phyloP scores from a whole-genome alignment of 1,139 yeast genomes.

The Scheffersomyces titani region DNA sequence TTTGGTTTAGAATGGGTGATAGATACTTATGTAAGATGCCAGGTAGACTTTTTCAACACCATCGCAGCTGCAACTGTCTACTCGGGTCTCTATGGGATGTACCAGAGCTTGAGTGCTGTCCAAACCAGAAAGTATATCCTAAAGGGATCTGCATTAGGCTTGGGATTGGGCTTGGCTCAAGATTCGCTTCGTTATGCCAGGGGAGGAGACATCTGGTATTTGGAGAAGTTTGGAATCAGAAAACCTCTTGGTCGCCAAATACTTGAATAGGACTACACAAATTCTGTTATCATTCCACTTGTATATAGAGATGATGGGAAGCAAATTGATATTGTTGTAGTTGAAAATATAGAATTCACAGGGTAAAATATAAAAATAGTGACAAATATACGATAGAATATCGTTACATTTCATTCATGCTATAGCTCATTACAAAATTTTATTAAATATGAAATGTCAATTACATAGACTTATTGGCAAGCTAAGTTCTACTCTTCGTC shows the following conservation, averaged over 20 bases:
- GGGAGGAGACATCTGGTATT: slow-evolving; percentile 69
- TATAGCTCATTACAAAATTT: neutral
- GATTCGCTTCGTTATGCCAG: slow-evolving; percentile 59
- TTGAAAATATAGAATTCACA: neutral
- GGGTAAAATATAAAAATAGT: neutral
- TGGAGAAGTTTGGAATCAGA: slow-evolving; percentile 27
- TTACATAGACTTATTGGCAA: no score
- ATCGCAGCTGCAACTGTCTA: slow-evolving; percentile 53
- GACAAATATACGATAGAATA: neutral
- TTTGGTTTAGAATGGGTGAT: slow-evolving; percentile 64
- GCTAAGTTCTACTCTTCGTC: slow-evolving; percentile 41
- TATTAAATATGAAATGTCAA: neutral
- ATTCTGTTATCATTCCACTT: neutral
- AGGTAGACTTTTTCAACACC: slow-evolving; percentile 64
- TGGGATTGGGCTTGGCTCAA: slow-evolving; percentile 62
- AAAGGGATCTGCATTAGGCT: slow-evolving; percentile 60
- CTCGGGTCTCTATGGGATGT: slow-evolving; percentile 54
- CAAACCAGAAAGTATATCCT: slow-evolving; percentile 51
- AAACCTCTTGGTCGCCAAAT: slow-evolving; percentile 11
- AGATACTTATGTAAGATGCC: slow-evolving; percentile 52
- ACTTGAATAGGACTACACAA: neutral
- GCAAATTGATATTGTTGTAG: neutral
- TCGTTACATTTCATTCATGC: neutral
- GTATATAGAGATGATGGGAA: neutral
- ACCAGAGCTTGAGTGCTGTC: slow-evolving; percentile 42